Base-by-base conservation (phyloP, 768 basidiomycete species). In the Lactifluus pinguis region DNA sequence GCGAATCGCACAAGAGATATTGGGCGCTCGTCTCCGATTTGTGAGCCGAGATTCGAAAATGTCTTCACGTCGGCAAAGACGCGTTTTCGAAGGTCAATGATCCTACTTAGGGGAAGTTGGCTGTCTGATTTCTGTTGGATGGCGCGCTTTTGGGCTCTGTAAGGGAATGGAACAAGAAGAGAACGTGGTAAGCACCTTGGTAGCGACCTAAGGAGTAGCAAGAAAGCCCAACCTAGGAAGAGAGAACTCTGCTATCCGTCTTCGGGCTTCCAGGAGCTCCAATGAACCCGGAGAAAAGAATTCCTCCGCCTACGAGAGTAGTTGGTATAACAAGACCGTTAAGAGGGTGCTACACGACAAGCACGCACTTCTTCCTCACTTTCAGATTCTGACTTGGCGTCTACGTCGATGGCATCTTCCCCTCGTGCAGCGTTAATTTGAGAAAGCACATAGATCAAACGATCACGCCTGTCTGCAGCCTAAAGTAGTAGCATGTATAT, bases 1-100 rank as follows among this genome's bases (percentile, higher is more conserved):
- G n/a, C 84, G 72, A 98, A 98, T 42, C 97, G 87, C 32, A 98
- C 91, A 75, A 89, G 86, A 2, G 93, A 88, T 65, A 98, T 83
- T 1, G 97, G 94, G 47, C 97, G 82, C 66, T 97, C 94, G 72
- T 98, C 97, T 57, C 94, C 97, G 66, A 98, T 94, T 79, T 98
- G 95, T 0, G 97, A 98, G 25, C 97, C 97, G 49, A 98, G 83
- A 68, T 94, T 95, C 51, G 84, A 79, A 72, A 90, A 94, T 73
- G 85, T 89, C 78, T 97, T 95, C 66, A 99, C 86, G 66, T 93
- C 86, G 2, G 80, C 76, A 67, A 92, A 98, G 30, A 95, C 81
- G 65, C 87, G 89, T 74, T 97, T 97, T 44, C 97, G 85, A 45
- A 93, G 82, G 70, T 98, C 95, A 61, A 98, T 88, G 55, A 98